phyloP scores from a whole-genome alignment of 768 basidiomycete species.

The Rhodocollybia butyracea region DNA sequence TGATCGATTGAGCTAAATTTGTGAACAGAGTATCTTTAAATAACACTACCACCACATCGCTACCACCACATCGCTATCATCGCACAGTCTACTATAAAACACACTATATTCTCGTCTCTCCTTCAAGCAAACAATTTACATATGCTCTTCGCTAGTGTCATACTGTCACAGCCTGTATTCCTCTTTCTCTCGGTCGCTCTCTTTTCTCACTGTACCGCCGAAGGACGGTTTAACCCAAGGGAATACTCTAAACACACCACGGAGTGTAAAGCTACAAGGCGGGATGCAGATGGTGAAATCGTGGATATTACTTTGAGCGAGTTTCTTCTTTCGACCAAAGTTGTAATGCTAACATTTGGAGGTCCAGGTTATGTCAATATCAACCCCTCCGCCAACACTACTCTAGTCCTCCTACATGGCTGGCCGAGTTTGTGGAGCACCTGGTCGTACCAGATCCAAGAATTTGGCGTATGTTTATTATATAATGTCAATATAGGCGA shows the following conservation, averaged over 20 bases:
- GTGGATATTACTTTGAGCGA: constrained; percentile 46
- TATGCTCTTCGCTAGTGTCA: constrained; percentile 2
- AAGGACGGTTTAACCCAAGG: constrained; percentile 32
- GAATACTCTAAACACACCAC: constrained; percentile 30
- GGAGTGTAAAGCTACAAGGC: constrained; percentile 40
- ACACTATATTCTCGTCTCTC: neutral
- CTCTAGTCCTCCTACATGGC: constrained; percentile 70
- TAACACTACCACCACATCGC: neutral
- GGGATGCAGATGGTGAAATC: constrained; percentile 24
- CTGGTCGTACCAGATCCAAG: constrained; percentile 69
- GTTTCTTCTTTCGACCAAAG: constrained; percentile 14
- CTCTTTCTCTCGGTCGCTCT: neutral
- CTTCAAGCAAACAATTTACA: too few species aligned
- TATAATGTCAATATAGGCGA: neutral
- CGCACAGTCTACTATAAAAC: neutral
- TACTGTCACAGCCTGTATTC: neutral
- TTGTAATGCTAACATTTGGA: too few species aligned
- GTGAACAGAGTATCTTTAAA: neutral
- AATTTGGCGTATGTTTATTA: constrained; percentile 46
- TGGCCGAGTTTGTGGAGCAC: constrained; percentile 79
- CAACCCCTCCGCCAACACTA: constrained; percentile 47
- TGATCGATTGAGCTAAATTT: neutral
- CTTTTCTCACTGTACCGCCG: neutral
- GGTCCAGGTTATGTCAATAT: constrained; percentile 63
- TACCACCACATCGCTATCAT: neutral